Evolutionary conservation across 139 green algal species (phyloP).

Genomic region (Eudorina sp.): DNA sequence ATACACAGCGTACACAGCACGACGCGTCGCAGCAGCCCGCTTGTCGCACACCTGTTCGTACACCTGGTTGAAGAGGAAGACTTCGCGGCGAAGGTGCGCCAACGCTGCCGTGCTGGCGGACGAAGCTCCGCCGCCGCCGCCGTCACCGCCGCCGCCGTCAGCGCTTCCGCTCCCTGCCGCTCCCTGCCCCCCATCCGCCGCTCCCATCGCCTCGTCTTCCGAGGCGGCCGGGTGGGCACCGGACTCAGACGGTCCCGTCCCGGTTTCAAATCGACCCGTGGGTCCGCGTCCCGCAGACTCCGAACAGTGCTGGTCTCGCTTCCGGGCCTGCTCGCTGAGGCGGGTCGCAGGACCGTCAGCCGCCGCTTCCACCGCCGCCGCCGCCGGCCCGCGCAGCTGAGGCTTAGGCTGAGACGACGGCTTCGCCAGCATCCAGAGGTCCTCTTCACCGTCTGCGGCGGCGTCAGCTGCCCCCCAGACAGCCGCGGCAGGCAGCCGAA

Average conservation of each 20-base stretch:
- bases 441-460: background rate
- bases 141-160: background rate
- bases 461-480: background rate
- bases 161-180: too few species aligned
- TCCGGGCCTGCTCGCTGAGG: too few species aligned
- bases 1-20: too few species aligned
- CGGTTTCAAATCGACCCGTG: too few species aligned
- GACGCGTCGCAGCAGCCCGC: too few species aligned
- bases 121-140: background rate
- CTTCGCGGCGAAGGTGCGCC: background rate
- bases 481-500: background rate
- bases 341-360: too few species aligned
- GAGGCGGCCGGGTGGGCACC: background rate
- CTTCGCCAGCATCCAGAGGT: conserved; percentile 23
- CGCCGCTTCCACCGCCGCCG: background rate
- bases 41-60: conserved; percentile 31
- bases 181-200: background rate
- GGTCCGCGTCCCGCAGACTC: too few species aligned
- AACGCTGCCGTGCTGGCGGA: background rate
- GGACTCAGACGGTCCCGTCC: too few species aligned
- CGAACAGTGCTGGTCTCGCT: too few species aligned
- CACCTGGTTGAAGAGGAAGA: background rate
- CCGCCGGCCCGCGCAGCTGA: too few species aligned
- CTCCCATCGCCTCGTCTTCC: background rate
- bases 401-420: background rate